These are phyloP conservation scores for apple (Malus domestica) DNA, from an alignment of 306 rosid species.

Conservation along the genomic window DNA sequence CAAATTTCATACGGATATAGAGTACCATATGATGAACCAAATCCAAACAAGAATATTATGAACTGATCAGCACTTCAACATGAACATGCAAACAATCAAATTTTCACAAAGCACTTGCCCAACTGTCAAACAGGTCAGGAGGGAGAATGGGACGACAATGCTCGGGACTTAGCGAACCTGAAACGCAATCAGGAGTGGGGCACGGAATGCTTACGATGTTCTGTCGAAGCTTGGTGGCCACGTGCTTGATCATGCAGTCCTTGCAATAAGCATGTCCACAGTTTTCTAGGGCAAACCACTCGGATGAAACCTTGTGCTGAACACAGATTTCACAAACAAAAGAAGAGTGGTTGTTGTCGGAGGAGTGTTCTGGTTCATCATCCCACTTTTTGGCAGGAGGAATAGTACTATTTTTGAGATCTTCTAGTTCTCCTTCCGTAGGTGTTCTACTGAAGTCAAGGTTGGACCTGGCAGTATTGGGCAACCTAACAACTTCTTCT, in stretches of 20 bases:
- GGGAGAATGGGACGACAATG: constrained; percentile 34
- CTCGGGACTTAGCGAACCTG: constrained; percentile 18
- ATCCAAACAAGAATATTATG: too few relatives aligned
- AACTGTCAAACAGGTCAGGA: constrained; percentile 20
- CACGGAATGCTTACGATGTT: constrained; percentile 19
- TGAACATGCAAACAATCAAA: too few relatives aligned
- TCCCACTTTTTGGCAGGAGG: not conserved
- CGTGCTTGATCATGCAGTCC: constrained; percentile 41
- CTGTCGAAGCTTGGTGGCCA: constrained; percentile 29
- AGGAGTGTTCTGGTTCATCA: not conserved
- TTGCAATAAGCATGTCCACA: constrained; percentile 25
- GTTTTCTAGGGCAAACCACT: not conserved
- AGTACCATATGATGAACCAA: too few relatives aligned
- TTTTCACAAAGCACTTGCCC: constrained; percentile 23
- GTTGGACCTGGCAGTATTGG: not conserved
- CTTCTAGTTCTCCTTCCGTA: not conserved
- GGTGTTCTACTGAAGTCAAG: not conserved
- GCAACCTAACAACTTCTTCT: not conserved
- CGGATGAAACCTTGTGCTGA: not conserved
- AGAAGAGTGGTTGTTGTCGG: not conserved
- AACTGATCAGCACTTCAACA: too few relatives aligned
- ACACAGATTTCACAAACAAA: constrained; percentile 15
- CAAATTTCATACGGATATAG: too few relatives aligned
- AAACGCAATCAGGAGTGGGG: constrained; percentile 13
- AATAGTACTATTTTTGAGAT: too few relatives aligned